A percentile compares a stretch with the other conserved stretches of the same genome.
Evolutionary conservation across 306 rosid species (phyloP).

Genomic region (Corylus heterophylla): DNA sequence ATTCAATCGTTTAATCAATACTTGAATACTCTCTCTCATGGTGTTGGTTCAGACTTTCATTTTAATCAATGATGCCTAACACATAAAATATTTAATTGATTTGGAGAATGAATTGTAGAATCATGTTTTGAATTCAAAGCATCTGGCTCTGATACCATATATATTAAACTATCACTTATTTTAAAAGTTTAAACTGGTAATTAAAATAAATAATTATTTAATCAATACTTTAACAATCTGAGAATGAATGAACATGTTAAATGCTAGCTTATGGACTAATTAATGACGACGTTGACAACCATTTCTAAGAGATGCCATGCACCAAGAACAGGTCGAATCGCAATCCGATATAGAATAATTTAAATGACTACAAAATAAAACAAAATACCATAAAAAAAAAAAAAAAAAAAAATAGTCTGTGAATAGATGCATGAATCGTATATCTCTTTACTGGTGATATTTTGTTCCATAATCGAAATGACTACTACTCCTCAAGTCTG

Average conservation of each 20-base stretch:
- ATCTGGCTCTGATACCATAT: too few species aligned
- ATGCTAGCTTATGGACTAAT: background rate
- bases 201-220: too few species aligned
- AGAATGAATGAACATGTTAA: background rate
- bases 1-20: too few species aligned
- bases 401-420: background rate
- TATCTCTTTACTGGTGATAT: background rate
- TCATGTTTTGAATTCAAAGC: too few species aligned
- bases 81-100: too few species aligned
- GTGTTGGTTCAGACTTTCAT: too few species aligned
- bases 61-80: too few species aligned
- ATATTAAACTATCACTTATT: too few species aligned
- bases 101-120: too few species aligned
- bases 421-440: background rate
- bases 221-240: too few species aligned
- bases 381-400: background rate
- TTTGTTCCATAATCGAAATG: constrained; percentile 24
- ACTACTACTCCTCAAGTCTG: background rate
- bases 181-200: too few species aligned
- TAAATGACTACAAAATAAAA: background rate
- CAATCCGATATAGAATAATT: background rate
- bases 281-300: background rate
- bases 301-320: background rate
- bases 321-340: background rate
- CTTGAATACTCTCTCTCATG: too few species aligned